These are phyloP conservation scores for Aspergillus sp. DNA, from an alignment of 2,329 filamentous ascomycete genomes.

Conservation along the genomic window DNA sequence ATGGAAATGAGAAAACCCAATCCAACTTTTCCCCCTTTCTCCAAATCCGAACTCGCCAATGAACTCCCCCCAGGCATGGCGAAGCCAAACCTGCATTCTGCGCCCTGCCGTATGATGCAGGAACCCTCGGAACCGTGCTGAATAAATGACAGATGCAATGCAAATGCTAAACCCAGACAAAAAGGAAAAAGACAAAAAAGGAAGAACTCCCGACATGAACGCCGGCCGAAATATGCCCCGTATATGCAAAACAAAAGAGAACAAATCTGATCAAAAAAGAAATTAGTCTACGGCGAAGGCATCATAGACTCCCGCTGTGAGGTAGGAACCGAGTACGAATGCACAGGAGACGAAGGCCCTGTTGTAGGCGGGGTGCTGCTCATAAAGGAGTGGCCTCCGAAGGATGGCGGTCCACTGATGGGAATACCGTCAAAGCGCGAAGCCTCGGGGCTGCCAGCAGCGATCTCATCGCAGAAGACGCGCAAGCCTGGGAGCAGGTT, in stretches of 20 bases:
- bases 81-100: too few species aligned
- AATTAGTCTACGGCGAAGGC: slow-evolving; percentile 13
- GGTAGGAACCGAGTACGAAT: slow-evolving; percentile 19
- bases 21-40: too few species aligned
- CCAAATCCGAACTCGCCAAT: too few species aligned
- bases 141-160: slow-evolving; percentile 19
- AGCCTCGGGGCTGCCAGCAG: slow-evolving; percentile 18
- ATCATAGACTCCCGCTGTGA: slow-evolving; percentile 25
- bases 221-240: background rate
- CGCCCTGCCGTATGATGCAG: too few species aligned
- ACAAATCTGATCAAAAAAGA: slow-evolving; percentile 1
- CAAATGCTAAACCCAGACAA: slow-evolving; percentile 21
- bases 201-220: background rate
- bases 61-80: too few species aligned
- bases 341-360: slow-evolving; percentile 29
- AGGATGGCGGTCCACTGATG: slow-evolving; percentile 22
- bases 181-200: slow-evolving; percentile 1
- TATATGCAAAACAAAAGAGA: background rate
- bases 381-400: slow-evolving; percentile 20
- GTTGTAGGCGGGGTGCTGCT: slow-evolving; percentile 29
- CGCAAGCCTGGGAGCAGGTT: slow-evolving; percentile 30
- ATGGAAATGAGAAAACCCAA: too few species aligned
- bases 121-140: background rate
- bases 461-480: slow-evolving; percentile 30
- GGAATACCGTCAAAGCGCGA: slow-evolving; percentile 16